Evolutionary conservation across 371 early-diverging fungal genomes (phyloP), one percentile per base, ranked within the genome.

Genomic region (Mortierella sp.): DNA sequence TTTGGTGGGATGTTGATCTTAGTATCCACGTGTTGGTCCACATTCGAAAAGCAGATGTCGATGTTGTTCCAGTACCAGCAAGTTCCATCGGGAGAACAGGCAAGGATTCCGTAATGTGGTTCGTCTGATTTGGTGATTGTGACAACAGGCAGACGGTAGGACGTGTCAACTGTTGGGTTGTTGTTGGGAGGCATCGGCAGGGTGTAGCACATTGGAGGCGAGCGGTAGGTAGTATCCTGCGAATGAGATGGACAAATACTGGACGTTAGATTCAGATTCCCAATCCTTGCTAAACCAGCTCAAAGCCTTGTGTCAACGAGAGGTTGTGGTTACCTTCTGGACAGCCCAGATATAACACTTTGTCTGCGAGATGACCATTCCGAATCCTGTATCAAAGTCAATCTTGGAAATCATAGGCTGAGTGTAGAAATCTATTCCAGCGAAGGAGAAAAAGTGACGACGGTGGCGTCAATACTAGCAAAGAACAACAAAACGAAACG

Each of bases 41-140:
- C 68, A 24, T 82, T 72, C 13, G 83, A 74, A 37, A 82, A 71
- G 26, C 74, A 78, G 1, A 82, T 66, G 22, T 82, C 83, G 29
- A 82, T 77, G 48, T 82, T 72, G 48, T 74, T 71, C 83, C 83
- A 82, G 73, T 75, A 78, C 83, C 83, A 82, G 26, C 78, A 77
- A 0, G 74, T 74, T 14, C 83, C 83, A 41, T 82, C 83, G 16
- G 75, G 74, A 1, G 83, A 82, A 34, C 83, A 77, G 4, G 78
- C 78, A 11, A 82, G 68, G 37, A 82, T 45, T 39, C 83, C 78
- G 11, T 65, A 44, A 31, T 71, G 47, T 4, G 70, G 68, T 37
- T 82, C 78, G 31, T 82, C 83, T 31, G 75, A 77, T 37, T 74
- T 77, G 29, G 78, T 77, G 52, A 82, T 71, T 31, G 66, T 77